Evolutionary conservation across 1,284 basidiomycete genomes (phyloP).

Genomic region (Austroboletus niveus): DNA sequence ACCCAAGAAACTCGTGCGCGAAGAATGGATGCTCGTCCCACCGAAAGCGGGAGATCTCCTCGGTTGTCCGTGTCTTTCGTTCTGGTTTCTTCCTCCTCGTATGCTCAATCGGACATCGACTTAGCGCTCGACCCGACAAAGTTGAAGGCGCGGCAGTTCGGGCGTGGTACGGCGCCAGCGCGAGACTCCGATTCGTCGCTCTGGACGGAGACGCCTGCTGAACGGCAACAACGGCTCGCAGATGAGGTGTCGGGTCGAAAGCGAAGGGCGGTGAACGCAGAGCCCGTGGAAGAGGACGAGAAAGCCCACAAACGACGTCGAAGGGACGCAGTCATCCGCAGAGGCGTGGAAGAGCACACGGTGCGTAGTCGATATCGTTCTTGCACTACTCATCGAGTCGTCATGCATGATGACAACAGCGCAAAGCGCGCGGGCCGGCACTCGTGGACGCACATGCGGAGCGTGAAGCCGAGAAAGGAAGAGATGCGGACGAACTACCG

Average conservation of each 20-base stretch:
- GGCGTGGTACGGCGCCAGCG: conserved; percentile 54
- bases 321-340: conserved; percentile 69
- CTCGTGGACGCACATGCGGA: conserved; percentile 64
- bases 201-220: conserved; percentile 93
- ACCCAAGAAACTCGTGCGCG: conserved; percentile 74
- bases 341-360: conserved; percentile 77
- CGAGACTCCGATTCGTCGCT: conserved; percentile 55
- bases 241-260: conserved; percentile 88
- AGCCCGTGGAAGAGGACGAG: conserved; percentile 35
- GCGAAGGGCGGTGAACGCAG: conserved; percentile 61
- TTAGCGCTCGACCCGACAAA: conserved; percentile 70
- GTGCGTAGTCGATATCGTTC: conserved; percentile 42
- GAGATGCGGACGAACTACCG: conserved; percentile 50
- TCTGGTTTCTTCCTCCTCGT: background rate
- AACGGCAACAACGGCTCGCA: conserved; percentile 78
- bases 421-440: conserved; percentile 61
- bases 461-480: conserved; percentile 28
- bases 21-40: conserved; percentile 95
- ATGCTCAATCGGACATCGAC: background rate
- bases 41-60: conserved; percentile 77
- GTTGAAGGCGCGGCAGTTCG: conserved; percentile 72
- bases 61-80: conserved; percentile 52
- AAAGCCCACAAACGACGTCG: conserved; percentile 50
- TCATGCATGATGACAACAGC: conserved; percentile 38
- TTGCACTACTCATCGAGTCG: background rate